Conservation (phyloP, 345 rosid species). For the Eucalyptus curtisii region DNA sequence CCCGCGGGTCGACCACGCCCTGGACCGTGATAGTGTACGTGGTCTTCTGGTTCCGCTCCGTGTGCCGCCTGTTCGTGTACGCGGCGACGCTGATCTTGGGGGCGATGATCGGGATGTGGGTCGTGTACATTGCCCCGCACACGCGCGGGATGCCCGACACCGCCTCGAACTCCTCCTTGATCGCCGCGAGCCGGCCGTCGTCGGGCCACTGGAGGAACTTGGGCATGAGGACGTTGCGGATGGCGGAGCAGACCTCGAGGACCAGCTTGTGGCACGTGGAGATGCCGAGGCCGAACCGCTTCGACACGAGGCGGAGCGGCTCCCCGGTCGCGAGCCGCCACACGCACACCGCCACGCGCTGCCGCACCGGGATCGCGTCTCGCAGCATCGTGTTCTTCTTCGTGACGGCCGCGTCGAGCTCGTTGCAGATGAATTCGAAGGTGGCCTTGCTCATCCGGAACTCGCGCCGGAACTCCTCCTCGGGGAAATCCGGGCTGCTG, state of each 20-base stretch:
- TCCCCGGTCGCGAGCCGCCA: constrained; percentile 54
- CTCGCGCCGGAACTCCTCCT: constrained; percentile 23
- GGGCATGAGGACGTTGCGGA: constrained; percentile 26
- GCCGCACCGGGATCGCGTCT: constrained; percentile 46
- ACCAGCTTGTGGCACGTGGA: constrained; percentile 50
- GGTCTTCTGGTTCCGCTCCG: constrained; percentile 37
- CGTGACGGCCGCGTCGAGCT: constrained; percentile 22
- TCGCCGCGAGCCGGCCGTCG: not conserved
- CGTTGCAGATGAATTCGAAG: constrained; percentile 28
- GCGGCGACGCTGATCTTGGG: constrained; percentile 27
- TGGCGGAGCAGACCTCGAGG: constrained; percentile 38
- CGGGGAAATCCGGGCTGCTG: constrained; percentile 31
- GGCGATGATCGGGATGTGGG: constrained; percentile 35
- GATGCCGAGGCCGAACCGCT: constrained; percentile 43
- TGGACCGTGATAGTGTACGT: constrained; percentile 40
- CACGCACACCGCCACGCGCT: constrained; percentile 45
- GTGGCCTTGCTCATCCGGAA: constrained; percentile 44
- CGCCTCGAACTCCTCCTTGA: constrained; percentile 12
- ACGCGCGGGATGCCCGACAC: constrained; percentile 25
- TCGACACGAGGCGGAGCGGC: constrained; percentile 37
- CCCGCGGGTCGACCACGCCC: constrained; percentile 31
- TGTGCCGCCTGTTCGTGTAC: constrained; percentile 38
- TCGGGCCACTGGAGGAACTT: constrained; percentile 42
- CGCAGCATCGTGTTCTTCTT: constrained; percentile 49
- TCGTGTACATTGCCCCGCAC: constrained; percentile 40